Evolutionary conservation across 129 eudicot species (phyloP), one percentile per base, ranked within the genome.

Genomic region (Logfia minima): DNA sequence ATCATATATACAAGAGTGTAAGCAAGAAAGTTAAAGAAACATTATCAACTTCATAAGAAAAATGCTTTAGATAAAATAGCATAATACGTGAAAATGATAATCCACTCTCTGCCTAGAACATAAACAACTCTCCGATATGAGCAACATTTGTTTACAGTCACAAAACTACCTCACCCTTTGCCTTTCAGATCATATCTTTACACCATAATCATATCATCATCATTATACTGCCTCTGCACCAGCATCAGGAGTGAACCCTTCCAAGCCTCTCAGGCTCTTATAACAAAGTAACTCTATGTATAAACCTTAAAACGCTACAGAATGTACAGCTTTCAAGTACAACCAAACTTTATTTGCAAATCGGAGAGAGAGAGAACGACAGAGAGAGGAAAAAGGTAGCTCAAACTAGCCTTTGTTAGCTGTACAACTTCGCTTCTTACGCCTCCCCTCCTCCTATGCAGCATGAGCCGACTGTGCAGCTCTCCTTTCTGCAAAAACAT

Each of bases 361-460:
- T 65, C 34, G 23, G 79, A 31, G 51, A 80, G 8, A 60, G 29
- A 74, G 35, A 22, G 70, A 83, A 74, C 62, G 69, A 69, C 75
- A 84, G 63, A 72, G 52, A 66, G 51, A 69, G 81, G 82, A 43
- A 66, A 82, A 83, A 88, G 86, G 92, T 86, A 89, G 93, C 93
- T 75, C 90, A 85, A 88, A 85, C 90, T 90, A 90, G 88, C 98
- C 94, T 80, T 67, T 66, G 93, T 93, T 86, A 91, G 97, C 98
- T 89, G 98, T 93, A 93, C 97, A 90, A 80, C 88, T 56, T 79
- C 79, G 66, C 31, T 79, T 72, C 81, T 83, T 85, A 85, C 75
- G 83, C 77, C 86, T 72, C 60, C 78, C 61, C 41, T 62, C 71
- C 80, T 59, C 72, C 88, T 90, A 88, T 43, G 90, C 90, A 79